phyloP scores from a whole-genome alignment of 345 rosid species.

The Euphorbia tirucalli region DNA sequence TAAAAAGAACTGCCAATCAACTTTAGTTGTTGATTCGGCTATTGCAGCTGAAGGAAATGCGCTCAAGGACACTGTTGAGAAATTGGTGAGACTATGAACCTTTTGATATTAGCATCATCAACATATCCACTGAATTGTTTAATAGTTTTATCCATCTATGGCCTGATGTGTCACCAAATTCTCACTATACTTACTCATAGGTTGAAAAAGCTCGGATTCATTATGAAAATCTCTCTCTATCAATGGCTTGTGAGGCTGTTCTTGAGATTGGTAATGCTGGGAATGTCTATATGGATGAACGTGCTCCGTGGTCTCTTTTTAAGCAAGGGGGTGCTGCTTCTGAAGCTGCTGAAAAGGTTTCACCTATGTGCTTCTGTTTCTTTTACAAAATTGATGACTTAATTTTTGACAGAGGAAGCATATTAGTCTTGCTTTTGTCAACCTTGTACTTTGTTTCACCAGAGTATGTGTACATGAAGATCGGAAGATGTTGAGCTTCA shows the following conservation, averaged over 20 bases:
- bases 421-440: neutral
- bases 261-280: slow-evolving; percentile 89
- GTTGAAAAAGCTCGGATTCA: slow-evolving; percentile 59
- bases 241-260: slow-evolving; percentile 83
- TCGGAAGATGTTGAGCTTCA: neutral
- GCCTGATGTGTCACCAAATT: neutral
- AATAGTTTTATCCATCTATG: neutral
- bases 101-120: neutral
- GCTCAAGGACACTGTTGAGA: slow-evolving; percentile 62
- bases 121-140: neutral
- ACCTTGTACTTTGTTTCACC: neutral
- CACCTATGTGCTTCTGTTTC: neutral
- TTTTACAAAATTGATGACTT: neutral
- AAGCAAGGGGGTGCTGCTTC: slow-evolving; percentile 83
- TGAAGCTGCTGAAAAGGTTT: slow-evolving; percentile 88
- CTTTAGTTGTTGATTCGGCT: slow-evolving; percentile 68
- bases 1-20: slow-evolving; percentile 74
- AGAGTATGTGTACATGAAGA: neutral
- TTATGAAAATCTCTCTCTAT: slow-evolving; percentile 65
- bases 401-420: neutral
- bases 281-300: slow-evolving; percentile 75
- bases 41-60: slow-evolving; percentile 64
- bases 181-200: slow-evolving; percentile 32
- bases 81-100: slow-evolving; percentile 44
- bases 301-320: slow-evolving; percentile 83